Base-by-base conservation (phyloP, 352 stramenopile genomes). In the Phytophthora ramorum region DNA sequence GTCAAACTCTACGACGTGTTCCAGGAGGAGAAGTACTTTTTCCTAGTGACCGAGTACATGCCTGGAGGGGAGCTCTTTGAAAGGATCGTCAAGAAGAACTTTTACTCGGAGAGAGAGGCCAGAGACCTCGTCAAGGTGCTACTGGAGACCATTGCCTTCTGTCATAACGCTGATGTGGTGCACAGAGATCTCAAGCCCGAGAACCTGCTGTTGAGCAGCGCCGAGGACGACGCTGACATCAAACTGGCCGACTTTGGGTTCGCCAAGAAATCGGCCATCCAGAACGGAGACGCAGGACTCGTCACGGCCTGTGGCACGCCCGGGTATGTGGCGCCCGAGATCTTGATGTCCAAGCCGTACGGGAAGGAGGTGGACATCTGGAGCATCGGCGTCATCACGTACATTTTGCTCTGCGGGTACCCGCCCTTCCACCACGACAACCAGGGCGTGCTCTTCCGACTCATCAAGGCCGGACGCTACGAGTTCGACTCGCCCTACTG, bases 1-100 rank as follows among this genome's bases (percentile, higher is more conserved):
- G 86, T 97, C 63, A 83, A 90, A 46, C 73, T 97, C 7, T 91
- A 94, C 44, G 95, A 94, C 43, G 95, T 98, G 10, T 98, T 94
- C 74, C 76, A 97, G 41, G 92, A 98, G 34, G 77, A 89, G 14
- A 80, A 92, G 24, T 86, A 98, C 64, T 99, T 97, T 78, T 99
- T 99, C 71, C 83, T 99, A 43, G 96, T 99, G 10, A 98, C 98
- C 52, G 96, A 99, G 76, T 91, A 98, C 38, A 97, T 98, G 74
- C 85, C 83, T 7, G 88, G 88, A 13, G 85, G 86, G 3, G 88
- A 96, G 62, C 77, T 96, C 20, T 96, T 96, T 64, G 88, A 96
- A 32, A 78, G 88, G 16, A 96, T 96, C 61, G 85, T 95, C 35
- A 83, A 95, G 71, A 96, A 95, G 72, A 91, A 89, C 49, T 92